Evolutionary conservation across 169 alveolate genomes (phyloP).

Genomic region (Blepharisma undulans): DNA sequence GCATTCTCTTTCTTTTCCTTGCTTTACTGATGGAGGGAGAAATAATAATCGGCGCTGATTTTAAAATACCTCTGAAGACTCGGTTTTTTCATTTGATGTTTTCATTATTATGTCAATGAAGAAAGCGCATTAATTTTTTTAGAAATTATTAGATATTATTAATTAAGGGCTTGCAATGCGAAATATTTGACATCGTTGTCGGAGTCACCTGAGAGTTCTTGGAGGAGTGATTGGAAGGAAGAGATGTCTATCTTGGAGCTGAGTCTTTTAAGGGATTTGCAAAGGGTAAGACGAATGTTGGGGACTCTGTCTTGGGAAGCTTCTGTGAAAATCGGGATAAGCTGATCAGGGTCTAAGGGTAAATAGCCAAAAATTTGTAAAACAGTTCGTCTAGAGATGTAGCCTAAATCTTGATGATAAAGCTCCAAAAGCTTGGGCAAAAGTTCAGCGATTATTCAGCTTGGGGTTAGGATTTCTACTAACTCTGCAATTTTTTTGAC

Average conservation of each 20-base stretch:
- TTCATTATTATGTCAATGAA: background rate
- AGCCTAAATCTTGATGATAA: conserved; percentile 56
- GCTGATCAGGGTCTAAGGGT: conserved; percentile 37
- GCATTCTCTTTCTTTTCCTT: background rate
- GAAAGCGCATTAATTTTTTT: background rate
- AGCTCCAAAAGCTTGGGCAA: conserved; percentile 65
- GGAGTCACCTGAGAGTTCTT: conserved; percentile 53
- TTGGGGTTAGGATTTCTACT: conserved; percentile 48
- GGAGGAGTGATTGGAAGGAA: conserved; percentile 1
- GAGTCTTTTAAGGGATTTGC: conserved; percentile 53
- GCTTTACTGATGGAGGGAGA: conserved; percentile 27
- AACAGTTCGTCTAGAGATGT: conserved; percentile 69
- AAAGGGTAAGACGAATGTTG: conserved; percentile 67
- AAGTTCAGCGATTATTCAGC: conserved; percentile 64
- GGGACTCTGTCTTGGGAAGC: conserved; percentile 77
- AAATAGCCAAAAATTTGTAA: conserved; percentile 43
- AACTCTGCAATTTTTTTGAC: conserved; percentile 55
- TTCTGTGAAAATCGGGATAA: conserved; percentile 63
- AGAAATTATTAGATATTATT: background rate
- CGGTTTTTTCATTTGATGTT: background rate
- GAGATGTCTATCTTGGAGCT: conserved; percentile 1
- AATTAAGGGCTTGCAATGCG: conserved; percentile 47
- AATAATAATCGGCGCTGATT: background rate
- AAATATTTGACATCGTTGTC: conserved; percentile 78
- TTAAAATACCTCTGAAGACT: background rate